phyloP scores from a whole-genome alignment of 495 filamentous ascomycete species.

The Penicillium maclennaniae region DNA sequence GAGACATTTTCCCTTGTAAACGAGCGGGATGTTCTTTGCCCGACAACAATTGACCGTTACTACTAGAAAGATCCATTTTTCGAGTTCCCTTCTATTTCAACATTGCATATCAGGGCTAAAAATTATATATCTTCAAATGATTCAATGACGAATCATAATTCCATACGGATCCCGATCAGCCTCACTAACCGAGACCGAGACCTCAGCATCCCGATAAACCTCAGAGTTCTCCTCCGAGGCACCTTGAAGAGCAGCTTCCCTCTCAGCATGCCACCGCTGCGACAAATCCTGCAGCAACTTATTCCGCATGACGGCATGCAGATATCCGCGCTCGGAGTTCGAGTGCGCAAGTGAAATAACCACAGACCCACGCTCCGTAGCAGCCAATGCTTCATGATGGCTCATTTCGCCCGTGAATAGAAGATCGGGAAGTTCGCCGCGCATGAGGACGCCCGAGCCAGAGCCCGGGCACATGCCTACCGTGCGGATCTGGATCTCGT shows the following conservation, averaged over 20 bases:
- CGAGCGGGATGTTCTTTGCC: too few species aligned
- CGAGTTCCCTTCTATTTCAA: background rate
- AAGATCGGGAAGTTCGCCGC: constrained; percentile 63
- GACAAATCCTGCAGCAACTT: constrained; percentile 57
- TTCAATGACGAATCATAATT: constrained; percentile 51
- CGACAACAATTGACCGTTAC: too few species aligned
- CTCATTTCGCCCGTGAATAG: constrained; percentile 89
- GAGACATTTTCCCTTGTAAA: too few species aligned
- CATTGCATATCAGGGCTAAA: background rate
- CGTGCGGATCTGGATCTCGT: constrained; percentile 54
- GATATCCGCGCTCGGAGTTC: constrained; percentile 82
- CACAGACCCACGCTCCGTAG: constrained; percentile 80
- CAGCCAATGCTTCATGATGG: constrained; percentile 84
- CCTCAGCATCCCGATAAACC: constrained; percentile 44
- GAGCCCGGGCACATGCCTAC: constrained; percentile 79
- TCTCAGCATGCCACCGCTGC: constrained; percentile 48
- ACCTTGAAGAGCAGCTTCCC: constrained; percentile 30
- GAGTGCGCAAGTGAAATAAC: constrained; percentile 86
- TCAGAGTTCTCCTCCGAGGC: constrained; percentile 36
- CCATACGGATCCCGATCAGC: constrained; percentile 76
- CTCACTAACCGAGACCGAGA: constrained; percentile 70
- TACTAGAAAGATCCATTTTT: background rate
- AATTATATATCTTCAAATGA: background rate
- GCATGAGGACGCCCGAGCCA: constrained; percentile 68
- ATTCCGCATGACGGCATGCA: constrained; percentile 63